Evolutionary conservation across 202 grass and related monocot species (phyloP), one percentile per base, ranked within the genome.

Genomic region (Saccharum hybrid): DNA sequence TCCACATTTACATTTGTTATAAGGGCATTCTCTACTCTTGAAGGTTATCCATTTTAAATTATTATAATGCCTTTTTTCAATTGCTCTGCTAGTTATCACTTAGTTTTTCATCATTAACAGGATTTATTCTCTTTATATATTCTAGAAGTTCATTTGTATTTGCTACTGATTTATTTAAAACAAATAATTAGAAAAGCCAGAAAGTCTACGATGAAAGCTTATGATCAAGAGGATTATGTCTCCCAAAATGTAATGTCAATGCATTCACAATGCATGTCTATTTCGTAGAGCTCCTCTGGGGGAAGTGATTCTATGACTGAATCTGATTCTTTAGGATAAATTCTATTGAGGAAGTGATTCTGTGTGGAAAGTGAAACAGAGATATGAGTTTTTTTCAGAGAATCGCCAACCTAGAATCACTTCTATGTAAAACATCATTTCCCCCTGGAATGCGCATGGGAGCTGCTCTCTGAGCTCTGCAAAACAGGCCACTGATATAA

Each of bases 1-100:
- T 95, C 96, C 62, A 95, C 92, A 62, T 90, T 98, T 90, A 95
- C 92, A 16, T 98, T 98, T 11, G 92, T 98, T 66, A 86, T 98
- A 79, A 90, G 93, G 56, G 96, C 96, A 87, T 98, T 98, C 64
- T 88, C 89, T 76, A 98, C 96, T 75, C 92, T 98, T 73, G 96
- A 98, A 95, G 96, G 96, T 98, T 89, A 7, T 79, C 41, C 12
- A 30, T 81, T 67, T 83, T 19, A 85, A 34, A 45, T 71, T 52
- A 52, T 67, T 67, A 31, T 62, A 80, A 4, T 75, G 82, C 7
- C 6, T 57, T 13, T 81, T 59, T 65, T 82, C n/a, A 26, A 81
- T 82, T 86, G 48, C 1, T 78, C 10, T 63, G 23, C 13, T 66
- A 78, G 68, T 31, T 46, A 68, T 74, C 38, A 74, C 39, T 68